These are phyloP conservation scores for Tetrahymena borealis DNA, from an alignment of 73 alveolate species.

Conservation along the genomic window DNA sequence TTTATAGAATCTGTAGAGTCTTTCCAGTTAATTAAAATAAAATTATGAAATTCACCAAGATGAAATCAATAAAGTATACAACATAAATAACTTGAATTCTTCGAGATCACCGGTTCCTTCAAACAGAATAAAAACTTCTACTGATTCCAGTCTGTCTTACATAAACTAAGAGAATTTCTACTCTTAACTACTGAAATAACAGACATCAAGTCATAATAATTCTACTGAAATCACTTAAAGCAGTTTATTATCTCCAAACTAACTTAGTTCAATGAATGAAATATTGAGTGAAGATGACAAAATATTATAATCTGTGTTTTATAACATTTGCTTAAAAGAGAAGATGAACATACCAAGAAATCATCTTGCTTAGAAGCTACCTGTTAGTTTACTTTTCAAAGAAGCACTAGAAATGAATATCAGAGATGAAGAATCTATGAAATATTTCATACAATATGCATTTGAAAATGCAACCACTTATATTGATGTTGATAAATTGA, in stretches of 20 bases:
- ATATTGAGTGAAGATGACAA: not conserved
- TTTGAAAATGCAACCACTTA: not conserved
- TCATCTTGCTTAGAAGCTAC: constrained; percentile 1
- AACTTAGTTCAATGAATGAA: not conserved
- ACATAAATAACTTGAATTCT: not conserved
- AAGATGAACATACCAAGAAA: not conserved
- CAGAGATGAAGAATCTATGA: not conserved
- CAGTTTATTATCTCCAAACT: not conserved
- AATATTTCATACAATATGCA: not conserved
- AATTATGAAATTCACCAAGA: not conserved
- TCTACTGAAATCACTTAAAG: not conserved
- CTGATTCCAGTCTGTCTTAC: not conserved
- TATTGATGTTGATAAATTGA: not conserved
- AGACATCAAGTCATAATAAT: not conserved
- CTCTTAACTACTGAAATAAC: not conserved
- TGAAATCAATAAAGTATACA: not conserved
- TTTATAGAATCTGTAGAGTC: not conserved
- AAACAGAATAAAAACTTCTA: not conserved
- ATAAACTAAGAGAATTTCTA: not conserved
- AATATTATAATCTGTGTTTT: not conserved
- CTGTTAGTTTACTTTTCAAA: not conserved
- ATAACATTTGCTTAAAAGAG: not conserved
- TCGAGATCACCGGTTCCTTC: not conserved
- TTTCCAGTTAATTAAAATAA: not conserved
- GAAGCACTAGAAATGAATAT: constrained; percentile 1